Evolutionary conservation across 306 rosid species (phyloP), one percentile per base, ranked within the genome.

Genomic region (Pyrus communis): DNA sequence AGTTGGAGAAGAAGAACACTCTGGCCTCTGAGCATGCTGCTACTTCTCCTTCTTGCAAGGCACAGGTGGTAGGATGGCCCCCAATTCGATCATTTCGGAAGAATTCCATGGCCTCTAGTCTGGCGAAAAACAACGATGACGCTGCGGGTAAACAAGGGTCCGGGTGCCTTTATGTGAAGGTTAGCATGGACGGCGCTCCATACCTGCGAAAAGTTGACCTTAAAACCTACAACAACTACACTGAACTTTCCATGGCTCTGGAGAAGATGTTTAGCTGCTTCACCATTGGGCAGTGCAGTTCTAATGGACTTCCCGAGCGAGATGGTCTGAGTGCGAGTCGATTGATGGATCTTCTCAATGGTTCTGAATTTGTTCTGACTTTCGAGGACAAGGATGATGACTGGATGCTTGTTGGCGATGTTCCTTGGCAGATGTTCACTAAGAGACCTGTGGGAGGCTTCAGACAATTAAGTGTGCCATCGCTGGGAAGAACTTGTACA

Each of bases 321-420:
- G 97, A 87, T 71, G 90, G 94, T 68, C 85, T 91, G 23, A 95
- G 88, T 68, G 96, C 88, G 76, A 92, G 96, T 77, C 85, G 87
- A 69, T 81, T 90, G 87, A 88, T 86, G 96, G 97, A 94, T 82
- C 90, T 92, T 70, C 93, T 95, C 23, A 89, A 83, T 61, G 90
- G 96, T 33, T 91, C 97, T 70, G 95, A 95, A 71, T 90, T 90
- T 69, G 99, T 90, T 76, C 89, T 92, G 65, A 92, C 99, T 14
- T 95, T 87, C 77, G 96, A 95, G 87, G 99, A 95, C 84, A 92
- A 80, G 83, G 99, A 95, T 75, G 97, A 94, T 35, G 99, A 95
- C 51, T 95, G 99, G 99, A 95, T 95, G 99, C 97, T 95, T 69
- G 99, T 91, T 63, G 97, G 97, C 67, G 97, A 95, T 82, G 98